Evolutionary conservation across 1,284 basidiomycete species (phyloP).

Genomic region (Puccinia horiana): DNA sequence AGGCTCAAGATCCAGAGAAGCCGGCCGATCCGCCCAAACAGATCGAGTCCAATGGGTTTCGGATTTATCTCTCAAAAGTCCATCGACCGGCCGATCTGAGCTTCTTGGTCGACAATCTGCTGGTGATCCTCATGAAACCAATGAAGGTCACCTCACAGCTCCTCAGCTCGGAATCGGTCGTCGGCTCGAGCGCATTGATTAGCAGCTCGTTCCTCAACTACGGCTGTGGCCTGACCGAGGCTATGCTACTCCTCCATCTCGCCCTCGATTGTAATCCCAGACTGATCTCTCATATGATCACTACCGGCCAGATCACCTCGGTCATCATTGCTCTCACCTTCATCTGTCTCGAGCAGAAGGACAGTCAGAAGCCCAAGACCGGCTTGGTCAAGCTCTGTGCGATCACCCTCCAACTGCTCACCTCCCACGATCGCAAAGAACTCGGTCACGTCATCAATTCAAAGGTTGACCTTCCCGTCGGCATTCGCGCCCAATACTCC

Average conservation of each 20-base stretch:
- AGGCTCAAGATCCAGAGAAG: neutral
- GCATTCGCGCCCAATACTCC: slow-evolving; percentile 42
- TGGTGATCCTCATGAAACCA: slow-evolving; percentile 40
- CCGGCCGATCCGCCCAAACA: neutral
- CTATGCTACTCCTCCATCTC: slow-evolving; percentile 26
- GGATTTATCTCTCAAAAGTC: slow-evolving; percentile 43
- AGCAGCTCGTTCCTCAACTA: slow-evolving; percentile 7
- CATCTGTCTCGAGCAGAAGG: slow-evolving; percentile 48
- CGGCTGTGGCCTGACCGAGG: slow-evolving; percentile 33
- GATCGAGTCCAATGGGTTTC: slow-evolving; percentile 26
- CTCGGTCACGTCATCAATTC: slow-evolving; percentile 22
- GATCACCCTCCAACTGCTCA: slow-evolving; percentile 36
- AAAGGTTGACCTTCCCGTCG: slow-evolving; percentile 42
- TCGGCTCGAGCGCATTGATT: slow-evolving; percentile 9
- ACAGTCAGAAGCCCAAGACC: slow-evolving; percentile 29
- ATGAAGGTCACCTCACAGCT: slow-evolving; percentile 47
- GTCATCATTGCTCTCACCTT: slow-evolving; percentile 40
- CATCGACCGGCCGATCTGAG: slow-evolving; percentile 40
- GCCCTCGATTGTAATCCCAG: slow-evolving; percentile 36
- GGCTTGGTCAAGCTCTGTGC: slow-evolving; percentile 40
- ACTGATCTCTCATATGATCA: slow-evolving; percentile 22
- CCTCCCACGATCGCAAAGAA: slow-evolving; percentile 38
- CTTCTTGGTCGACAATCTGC: slow-evolving; percentile 36
- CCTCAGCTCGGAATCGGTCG: slow-evolving; percentile 20
- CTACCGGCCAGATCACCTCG: neutral